Percentiles rank a stretch among this genome's conserved stretches.
Evolutionary conservation across 1,284 basidiomycete species (phyloP).

Genomic region (Leccinum angustisporum): DNA sequence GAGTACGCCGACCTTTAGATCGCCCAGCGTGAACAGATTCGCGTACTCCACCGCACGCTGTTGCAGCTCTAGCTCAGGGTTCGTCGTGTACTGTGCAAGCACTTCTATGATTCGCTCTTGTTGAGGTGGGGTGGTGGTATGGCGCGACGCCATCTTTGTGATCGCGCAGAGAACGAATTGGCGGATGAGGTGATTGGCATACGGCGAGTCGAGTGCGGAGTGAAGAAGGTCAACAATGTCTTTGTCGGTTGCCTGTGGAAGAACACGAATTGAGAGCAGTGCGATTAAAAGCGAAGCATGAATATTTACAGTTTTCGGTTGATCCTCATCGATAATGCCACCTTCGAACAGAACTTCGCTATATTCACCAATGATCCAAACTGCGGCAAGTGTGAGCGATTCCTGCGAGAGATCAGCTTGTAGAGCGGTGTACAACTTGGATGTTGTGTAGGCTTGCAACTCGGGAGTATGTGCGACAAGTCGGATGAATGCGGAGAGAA

Average conservation of each 20-base stretch:
- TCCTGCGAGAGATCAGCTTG: constrained; percentile 95
- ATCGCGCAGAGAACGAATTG: constrained; percentile 92
- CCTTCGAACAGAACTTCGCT: constrained; percentile 88
- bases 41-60: constrained; percentile 96
- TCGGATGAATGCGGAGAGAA: constrained; percentile 92
- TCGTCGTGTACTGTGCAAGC: constrained; percentile 78
- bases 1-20: constrained; percentile 85
- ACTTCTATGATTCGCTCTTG: constrained; percentile 77
- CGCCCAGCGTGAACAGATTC: constrained; percentile 73
- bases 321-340: constrained; percentile 88
- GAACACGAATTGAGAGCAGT: constrained; percentile 4
- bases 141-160: constrained; percentile 87
- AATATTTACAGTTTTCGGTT: constrained; percentile 62
- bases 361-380: constrained; percentile 98
- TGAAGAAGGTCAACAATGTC: constrained; percentile 87
- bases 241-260: constrained; percentile 66
- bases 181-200: constrained; percentile 87
- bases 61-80: constrained; percentile 92
- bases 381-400: constrained; percentile 87
- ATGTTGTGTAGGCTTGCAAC: constrained; percentile 93
- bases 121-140: constrained; percentile 61
- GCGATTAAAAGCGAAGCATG: neutral
- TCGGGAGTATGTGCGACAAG: constrained; percentile 97
- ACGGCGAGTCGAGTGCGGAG: constrained; percentile 90
- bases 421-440: constrained; percentile 88